Percentiles rank a stretch among this genome's conserved stretches.
Evolutionary conservation across 1,139 yeast genomes (phyloP).

Genomic region (Pichia norvegensis): DNA sequence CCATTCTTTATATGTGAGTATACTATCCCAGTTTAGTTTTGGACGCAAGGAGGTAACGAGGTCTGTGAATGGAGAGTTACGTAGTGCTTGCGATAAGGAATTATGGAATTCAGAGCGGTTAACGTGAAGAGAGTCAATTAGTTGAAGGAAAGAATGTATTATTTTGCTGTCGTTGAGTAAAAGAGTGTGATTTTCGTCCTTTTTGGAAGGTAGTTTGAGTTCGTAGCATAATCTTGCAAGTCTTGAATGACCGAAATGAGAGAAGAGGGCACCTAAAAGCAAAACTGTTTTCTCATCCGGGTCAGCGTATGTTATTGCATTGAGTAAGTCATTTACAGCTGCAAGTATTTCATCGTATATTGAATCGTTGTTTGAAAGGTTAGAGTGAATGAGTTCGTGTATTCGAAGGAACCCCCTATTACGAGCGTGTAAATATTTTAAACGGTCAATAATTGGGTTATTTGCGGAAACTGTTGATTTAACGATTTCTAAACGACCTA

Average conservation of each 20-base stretch:
- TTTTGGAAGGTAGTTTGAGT: conserved; percentile 15
- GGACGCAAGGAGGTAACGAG: background rate
- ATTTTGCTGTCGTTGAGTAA: conserved; percentile 20
- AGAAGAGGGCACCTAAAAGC: conserved; percentile 42
- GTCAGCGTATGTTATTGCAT: conserved; percentile 53
- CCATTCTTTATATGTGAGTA: conserved; percentile 15
- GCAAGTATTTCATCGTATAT: conserved; percentile 31
- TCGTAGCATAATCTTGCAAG: conserved; percentile 61
- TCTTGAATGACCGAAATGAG: conserved; percentile 40
- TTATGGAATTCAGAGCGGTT: conserved; percentile 4
- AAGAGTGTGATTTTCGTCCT: conserved; percentile 11
- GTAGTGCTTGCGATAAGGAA: conserved; percentile 4
- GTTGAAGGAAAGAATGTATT: conserved; percentile 14
- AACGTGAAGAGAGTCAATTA: conserved; percentile 17
- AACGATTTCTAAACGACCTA: conserved; percentile 64
- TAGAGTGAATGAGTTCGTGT: conserved; percentile 34
- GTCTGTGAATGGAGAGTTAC: background rate
- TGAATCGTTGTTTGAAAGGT: conserved; percentile 4
- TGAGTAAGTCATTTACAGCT: conserved; percentile 46
- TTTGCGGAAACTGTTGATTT: conserved; percentile 34
- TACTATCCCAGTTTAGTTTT: conserved; percentile 13
- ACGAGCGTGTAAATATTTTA: conserved; percentile 71
- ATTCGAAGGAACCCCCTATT: conserved; percentile 73
- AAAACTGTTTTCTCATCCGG: conserved; percentile 51
- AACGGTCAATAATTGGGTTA: conserved; percentile 60